Base-by-base conservation (phyloP, 2,329 filamentous ascomycete species). In the Cladophialophora psammophila region DNA sequence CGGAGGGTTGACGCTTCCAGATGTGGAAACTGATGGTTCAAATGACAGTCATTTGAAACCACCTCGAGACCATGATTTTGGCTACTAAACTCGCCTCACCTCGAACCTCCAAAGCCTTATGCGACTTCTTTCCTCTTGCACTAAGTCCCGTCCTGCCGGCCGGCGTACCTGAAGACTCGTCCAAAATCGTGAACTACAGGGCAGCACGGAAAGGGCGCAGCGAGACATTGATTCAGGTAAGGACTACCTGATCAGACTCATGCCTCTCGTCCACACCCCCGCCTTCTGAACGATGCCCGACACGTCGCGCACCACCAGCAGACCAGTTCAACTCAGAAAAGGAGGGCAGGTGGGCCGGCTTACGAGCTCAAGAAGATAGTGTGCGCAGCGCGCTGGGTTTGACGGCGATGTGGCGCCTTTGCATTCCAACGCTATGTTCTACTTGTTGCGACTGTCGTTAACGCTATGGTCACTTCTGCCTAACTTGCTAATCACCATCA, bases 1-100 rank as follows among this genome's bases (percentile, higher is more conserved):
- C 34, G 15, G 12, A 45, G 31, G 18, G 18, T 20, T 58, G 55
- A 50, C 18, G 15, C 40, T 18, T 57, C 52, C n/a, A 5, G 4
- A 38, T 32, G 32, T 59, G 18, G 53, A 50, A 38, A 48, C 13
- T 36, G 13, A 18, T 31, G 1, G 31, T 50, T 60, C 40, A 34
- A 60, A 60, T 60, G 57, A 60, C 57, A 3, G 59, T 61, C 34
- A 61, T 61, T 61, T 55, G 53, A 18, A 18, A 13, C 18, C 57
- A 18, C 6, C 31, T 50, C 15, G 3, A 50, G 26, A 8, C 57
- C 40, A 26, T 35, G 18, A 42, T 35, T 34, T 52, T 50, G 32
- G 26, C 26, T 26, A 26, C 26, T 3, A 2, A 26, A 3, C 42
- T 42, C 57, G 26, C 34, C 20, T 13, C 20, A 26, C 50, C 13